Percentiles rank a stretch among this genome's conserved stretches.
These are phyloP conservation scores for Nemania bipapillata DNA, from an alignment of 2,329 filamentous ascomycete genomes.

Conservation along the genomic window DNA sequence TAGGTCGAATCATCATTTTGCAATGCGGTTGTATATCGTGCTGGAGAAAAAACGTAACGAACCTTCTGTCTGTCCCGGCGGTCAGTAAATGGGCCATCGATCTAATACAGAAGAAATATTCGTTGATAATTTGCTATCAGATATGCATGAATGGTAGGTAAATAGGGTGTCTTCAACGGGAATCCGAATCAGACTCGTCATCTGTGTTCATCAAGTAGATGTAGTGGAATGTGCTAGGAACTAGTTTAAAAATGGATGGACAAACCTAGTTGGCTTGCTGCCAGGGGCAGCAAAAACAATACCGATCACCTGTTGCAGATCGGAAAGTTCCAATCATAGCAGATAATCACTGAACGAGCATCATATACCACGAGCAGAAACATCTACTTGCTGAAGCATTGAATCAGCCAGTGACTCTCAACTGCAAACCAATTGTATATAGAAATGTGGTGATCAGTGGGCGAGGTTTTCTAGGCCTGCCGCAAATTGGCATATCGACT, in stretches of 20 bases:
- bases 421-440: constrained; percentile 9
- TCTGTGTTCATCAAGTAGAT: constrained; percentile 65
- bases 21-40: constrained; percentile 34
- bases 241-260: constrained; percentile 9
- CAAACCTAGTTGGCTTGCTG: constrained; percentile 17
- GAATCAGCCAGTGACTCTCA: constrained; percentile 15
- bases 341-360: neutral
- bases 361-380: neutral
- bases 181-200: constrained; percentile 74
- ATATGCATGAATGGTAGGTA: constrained; percentile 69
- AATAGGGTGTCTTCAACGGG: constrained; percentile 69
- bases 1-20: constrained; percentile 82
- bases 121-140: constrained; percentile 41
- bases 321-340: neutral
- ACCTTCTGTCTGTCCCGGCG: constrained; percentile 22
- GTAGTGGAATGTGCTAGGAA: constrained; percentile 14
- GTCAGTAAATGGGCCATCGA: constrained; percentile 30
- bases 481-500: constrained; percentile 90
- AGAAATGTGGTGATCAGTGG: constrained; percentile 74
- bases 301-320: neutral
- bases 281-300: neutral
- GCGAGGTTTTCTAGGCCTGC: constrained; percentile 99
- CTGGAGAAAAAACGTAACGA: constrained; percentile 27
- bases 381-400: constrained; percentile 1
- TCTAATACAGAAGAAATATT: neutral